Base-by-base conservation (phyloP, 352 stramenopile genomes). In the Halophytophthora polymorphica region DNA sequence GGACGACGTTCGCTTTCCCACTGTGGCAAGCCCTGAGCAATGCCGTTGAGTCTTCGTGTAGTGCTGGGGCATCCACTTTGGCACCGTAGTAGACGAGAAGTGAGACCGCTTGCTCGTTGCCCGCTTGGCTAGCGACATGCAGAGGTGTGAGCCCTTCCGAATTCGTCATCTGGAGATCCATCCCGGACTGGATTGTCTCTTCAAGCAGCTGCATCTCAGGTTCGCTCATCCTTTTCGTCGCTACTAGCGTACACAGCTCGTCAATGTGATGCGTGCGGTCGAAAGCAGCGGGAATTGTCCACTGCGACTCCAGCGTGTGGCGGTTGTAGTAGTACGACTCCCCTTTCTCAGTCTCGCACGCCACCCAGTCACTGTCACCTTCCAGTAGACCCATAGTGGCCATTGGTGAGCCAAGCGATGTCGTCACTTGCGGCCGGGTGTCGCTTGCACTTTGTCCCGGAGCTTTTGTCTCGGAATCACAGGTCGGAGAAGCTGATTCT, bases 321-420 rank as follows among this genome's bases (percentile, higher is more conserved):
- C 61, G 45, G 25, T 90, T 92, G 64, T 88, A 92, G 61, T 87
- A 91, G 49, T 92, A 92, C 17, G 66, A 53, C 28, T 77, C 53
- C 5, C 78, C 78, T 10, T 66, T 64, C 36, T 88, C 81, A 0
- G 74, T 80, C 14, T 62, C 33, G 23, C 58, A 82, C 3, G 55
- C 14, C 15, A 80, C 28, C 75, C 75, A 86, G 8, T 77, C 64
- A 18, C 14, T 64, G 11, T 61, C 57, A 11, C 28, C 40, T 48
- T 65, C 45, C 2, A 21, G 13, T 4, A n/a, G 7, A n/a, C 23
- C 17, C 18, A 23, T 8, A 13, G 39, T 40, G 7, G 45, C 3
- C 40, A 37, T 45, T 2, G 15, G 3, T 12, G 40, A n/a, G 25
- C 49, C 45, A 42, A 39, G 46, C 6, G 50, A 42, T 15, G 44